phyloP scores from a whole-genome alignment of 225 moss, liverwort and hornwort genomes.

The Pleurozium schreberi region DNA sequence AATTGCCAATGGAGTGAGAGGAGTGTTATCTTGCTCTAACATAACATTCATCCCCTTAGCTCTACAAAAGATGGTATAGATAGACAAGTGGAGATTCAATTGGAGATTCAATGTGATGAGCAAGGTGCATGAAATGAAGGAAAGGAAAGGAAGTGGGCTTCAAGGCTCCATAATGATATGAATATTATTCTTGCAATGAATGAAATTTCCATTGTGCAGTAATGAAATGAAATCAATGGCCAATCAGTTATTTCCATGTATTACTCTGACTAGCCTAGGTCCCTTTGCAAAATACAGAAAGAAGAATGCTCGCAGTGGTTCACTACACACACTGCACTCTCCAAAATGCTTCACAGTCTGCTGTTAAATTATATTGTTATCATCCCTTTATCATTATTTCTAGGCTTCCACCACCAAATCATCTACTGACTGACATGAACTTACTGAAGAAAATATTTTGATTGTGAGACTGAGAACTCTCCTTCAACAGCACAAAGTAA shows the following conservation, averaged over 20 bases:
- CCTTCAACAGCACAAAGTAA: background rate
- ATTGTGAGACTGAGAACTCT: background rate
- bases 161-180: too few species aligned
- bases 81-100: too few species aligned
- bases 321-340: background rate
- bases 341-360: background rate
- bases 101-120: too few species aligned
- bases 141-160: too few species aligned
- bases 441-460: background rate
- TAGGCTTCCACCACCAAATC: too few species aligned
- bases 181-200: background rate
- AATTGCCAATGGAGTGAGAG: too few species aligned
- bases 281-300: background rate
- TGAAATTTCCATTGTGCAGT: background rate
- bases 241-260: background rate
- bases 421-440: background rate
- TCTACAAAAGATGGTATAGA: too few species aligned
- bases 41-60: too few species aligned
- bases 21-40: too few species aligned
- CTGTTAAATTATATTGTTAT: background rate
- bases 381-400: background rate
- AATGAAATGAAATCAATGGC: background rate
- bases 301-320: background rate
- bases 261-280: background rate
- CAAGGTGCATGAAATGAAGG: too few species aligned